Base-by-base conservation (phyloP, 257 asterid genomes). In the Solanum ossicruentum region DNA sequence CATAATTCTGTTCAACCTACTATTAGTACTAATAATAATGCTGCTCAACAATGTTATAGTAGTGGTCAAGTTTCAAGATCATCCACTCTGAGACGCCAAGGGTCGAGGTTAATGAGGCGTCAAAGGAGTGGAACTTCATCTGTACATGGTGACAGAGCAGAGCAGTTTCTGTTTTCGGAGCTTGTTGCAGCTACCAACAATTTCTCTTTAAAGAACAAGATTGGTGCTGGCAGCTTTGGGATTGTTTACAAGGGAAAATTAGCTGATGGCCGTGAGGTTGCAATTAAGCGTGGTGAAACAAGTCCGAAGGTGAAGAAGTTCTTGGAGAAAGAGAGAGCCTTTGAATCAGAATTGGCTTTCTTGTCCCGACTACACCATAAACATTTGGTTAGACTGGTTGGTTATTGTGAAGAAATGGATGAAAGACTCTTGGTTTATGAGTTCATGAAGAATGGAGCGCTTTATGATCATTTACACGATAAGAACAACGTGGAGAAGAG, bases 341-440 rank as follows among this genome's bases (percentile, higher is more conserved):
- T 80, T 56, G 69, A 54, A 26, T 54, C 84, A 17, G 84, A 80
- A 12, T 54, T 80, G 54, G 26, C 67, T 1, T 54, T 80, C 36
- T 80, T 80, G 67, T 56, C 84, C 36, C 70, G 84, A 12, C 70
- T 80, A 23, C 84, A 80, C 32, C 84, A 80, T 10, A 80, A 60
- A 60, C 71, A 80, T 20, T 56, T 80, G 84, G 84, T 80, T 57
- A 43, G 67, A 60, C 21, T 80, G 15, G 70, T 80, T 28, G 84
- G 84, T 11, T 80, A 54, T 56, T 80, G 84, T n/a, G 54, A 80
- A 23, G 84, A 80, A 32, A 32, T 36, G 52, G 84, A 80, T 39
- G 84, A 80, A 60, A 80, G 84, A 23, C 84, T 80, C 36, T 43
- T 80, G 84, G 84, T 80, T 80, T 80, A 80, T 21, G 84, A 80